Conservation (phyloP, 805 yeast species). For the Cyberlindnera nakhonratchasimensis region DNA sequence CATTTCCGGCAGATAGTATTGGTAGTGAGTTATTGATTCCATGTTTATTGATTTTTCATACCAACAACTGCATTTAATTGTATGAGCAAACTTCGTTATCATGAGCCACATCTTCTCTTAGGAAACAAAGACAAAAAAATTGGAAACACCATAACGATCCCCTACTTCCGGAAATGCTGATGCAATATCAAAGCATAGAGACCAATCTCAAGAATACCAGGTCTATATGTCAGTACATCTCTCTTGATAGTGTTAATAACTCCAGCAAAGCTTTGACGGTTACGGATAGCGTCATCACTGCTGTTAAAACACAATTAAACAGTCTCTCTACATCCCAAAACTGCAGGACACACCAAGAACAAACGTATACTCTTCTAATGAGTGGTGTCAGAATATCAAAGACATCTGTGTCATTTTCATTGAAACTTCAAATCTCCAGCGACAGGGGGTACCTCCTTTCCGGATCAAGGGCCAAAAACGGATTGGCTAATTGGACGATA, state of each 20-base stretch:
- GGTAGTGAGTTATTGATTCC: too few species aligned
- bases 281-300: not conserved
- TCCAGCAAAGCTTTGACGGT: not conserved
- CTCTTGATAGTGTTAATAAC: not conserved
- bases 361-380: not conserved
- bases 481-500: too few species aligned
- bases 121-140: too few species aligned
- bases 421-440: not conserved
- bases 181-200: not conserved
- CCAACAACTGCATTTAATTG: too few species aligned
- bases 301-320: not conserved
- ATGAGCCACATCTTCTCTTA: too few species aligned
- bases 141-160: too few species aligned
- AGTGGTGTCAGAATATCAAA: not conserved
- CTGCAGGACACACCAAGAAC: not conserved
- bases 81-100: too few species aligned
- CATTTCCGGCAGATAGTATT: too few species aligned
- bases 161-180: too few species aligned
- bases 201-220: not conserved
- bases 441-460: too few species aligned
- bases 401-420: not conserved
- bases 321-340: not conserved
- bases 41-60: too few species aligned
- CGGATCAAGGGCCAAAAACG: too few species aligned
- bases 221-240: not conserved